Percentiles rank a stretch among this genome's conserved stretches.
Evolutionary conservation across 23 red algal genomes (phyloP).

Genomic region (Gracilaria gracilis): DNA sequence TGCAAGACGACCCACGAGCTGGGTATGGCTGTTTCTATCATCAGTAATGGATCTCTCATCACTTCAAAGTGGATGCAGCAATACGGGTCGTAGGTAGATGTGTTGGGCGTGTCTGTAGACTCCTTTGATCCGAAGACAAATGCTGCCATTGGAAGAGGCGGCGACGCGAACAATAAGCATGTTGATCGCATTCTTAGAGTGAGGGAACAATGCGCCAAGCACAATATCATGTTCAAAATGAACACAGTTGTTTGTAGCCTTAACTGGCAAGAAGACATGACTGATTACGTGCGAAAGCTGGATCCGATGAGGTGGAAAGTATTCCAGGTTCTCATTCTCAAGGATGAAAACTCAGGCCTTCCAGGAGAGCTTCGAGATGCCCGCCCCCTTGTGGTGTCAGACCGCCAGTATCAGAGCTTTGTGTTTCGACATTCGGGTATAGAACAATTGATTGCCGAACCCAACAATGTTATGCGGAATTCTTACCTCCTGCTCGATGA

Average conservation of each 20-base stretch:
- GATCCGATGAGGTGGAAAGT: constrained; percentile 25
- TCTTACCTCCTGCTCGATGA: background rate
- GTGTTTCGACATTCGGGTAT: constrained; percentile 21
- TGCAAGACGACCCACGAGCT: background rate
- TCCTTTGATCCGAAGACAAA: constrained; percentile 5
- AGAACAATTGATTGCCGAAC: background rate
- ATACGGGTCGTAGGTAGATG: background rate
- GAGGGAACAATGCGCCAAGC: constrained; percentile 5
- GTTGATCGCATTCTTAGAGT: constrained; percentile 1
- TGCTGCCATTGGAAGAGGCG: background rate
- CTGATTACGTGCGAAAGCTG: background rate
- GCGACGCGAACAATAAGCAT: constrained; percentile 20
- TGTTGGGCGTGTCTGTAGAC: constrained; percentile 2
- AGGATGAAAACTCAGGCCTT: constrained; percentile 21
- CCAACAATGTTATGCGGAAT: constrained; percentile 2
- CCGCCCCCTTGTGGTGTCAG: background rate
- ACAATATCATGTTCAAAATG: constrained; percentile 27
- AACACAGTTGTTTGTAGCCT: constrained; percentile 21
- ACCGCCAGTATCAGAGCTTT: constrained; percentile 18
- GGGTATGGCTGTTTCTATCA: constrained; percentile 4
- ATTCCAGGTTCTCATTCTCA: constrained; percentile 19
- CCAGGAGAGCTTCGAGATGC: constrained; percentile 22
- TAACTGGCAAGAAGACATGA: constrained; percentile 29
- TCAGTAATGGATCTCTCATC: constrained; percentile 29
- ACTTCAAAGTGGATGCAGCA: constrained; percentile 16